Conservation (phyloP, 2,329 filamentous ascomycete species). For the Dactylellina sp. region DNA sequence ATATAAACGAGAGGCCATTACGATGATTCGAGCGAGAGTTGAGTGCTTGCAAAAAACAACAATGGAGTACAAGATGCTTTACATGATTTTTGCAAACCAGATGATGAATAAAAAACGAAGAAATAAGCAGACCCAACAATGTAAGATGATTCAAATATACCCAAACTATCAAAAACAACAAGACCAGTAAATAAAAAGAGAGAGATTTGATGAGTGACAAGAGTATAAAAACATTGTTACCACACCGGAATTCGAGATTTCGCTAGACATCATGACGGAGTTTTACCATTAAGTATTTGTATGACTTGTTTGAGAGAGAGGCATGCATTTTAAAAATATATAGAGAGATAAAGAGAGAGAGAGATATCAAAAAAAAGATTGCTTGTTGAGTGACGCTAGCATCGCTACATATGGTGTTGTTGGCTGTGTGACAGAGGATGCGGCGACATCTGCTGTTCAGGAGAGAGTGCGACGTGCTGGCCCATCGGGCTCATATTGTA, state of each 20-base stretch:
- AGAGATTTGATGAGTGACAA: conserved; percentile 14
- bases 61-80: conserved; percentile 55
- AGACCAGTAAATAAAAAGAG: conserved; percentile 8
- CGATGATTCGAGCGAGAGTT: conserved; percentile 47
- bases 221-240: conserved; percentile 51
- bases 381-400: conserved; percentile 40
- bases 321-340: conserved; percentile 33
- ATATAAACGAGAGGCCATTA: conserved; percentile 48
- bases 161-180: conserved; percentile 49
- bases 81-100: conserved; percentile 32
- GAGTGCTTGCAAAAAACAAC: conserved; percentile 29
- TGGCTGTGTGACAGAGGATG: conserved; percentile 20
- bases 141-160: conserved; percentile 45
- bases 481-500: conserved; percentile 56
- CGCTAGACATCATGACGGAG: conserved; percentile 58
- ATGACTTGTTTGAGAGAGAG: conserved; percentile 17
- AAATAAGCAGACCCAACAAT: conserved; percentile 51
- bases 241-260: conserved; percentile 53
- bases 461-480: conserved; percentile 45
- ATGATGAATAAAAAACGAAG: conserved; percentile 12
- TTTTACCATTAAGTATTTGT: conserved; percentile 55
- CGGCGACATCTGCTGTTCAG: conserved; percentile 40
- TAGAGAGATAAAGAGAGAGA: conserved; percentile 8
- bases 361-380: conserved; percentile 19
- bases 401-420: conserved; percentile 38